Percentiles rank a stretch among this genome's conserved stretches.
Evolutionary conservation across 1,284 basidiomycete species (phyloP).

Genomic region (Rhodofomes roseus): DNA sequence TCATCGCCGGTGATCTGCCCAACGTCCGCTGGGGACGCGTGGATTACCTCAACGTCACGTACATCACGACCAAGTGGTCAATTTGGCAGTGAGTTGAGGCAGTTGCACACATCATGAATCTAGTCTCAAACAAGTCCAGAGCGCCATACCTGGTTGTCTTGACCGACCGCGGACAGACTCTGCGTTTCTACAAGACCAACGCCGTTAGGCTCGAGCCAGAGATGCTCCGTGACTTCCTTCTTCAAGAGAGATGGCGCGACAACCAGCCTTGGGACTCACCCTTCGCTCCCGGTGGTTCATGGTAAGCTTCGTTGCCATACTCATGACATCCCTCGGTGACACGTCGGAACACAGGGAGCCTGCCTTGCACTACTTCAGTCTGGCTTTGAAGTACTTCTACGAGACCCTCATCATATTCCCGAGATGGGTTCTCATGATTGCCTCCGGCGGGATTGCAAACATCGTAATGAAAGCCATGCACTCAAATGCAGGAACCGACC

Average conservation of each 20-base stretch:
- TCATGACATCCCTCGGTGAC: background rate
- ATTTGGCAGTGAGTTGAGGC: slow-evolving; percentile 63
- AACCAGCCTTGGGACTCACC: slow-evolving; percentile 58
- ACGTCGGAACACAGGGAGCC: slow-evolving; percentile 50
- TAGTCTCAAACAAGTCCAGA: slow-evolving; percentile 31
- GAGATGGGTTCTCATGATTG: slow-evolving; percentile 54
- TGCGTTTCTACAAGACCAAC: slow-evolving; percentile 70
- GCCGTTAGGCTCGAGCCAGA: slow-evolving; percentile 56
- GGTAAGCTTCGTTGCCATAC: slow-evolving; percentile 38
- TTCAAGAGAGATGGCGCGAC: slow-evolving; percentile 52
- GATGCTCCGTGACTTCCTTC: slow-evolving; percentile 58
- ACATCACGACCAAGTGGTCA: slow-evolving; percentile 74
- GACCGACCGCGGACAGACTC: slow-evolving; percentile 62
- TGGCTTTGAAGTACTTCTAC: slow-evolving; percentile 48
- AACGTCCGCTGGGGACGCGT: slow-evolving; percentile 75
- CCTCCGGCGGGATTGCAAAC: slow-evolving; percentile 57
- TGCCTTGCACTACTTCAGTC: slow-evolving; percentile 58
- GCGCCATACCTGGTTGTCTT: slow-evolving; percentile 66
- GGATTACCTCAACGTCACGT: slow-evolving; percentile 78
- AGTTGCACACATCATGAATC: background rate
- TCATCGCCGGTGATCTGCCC: slow-evolving; percentile 58
- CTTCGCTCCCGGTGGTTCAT: slow-evolving; percentile 67
- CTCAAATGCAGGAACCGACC: slow-evolving; percentile 17
- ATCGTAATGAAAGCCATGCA: slow-evolving; percentile 56
- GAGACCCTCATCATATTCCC: slow-evolving; percentile 45